These are phyloP conservation scores for Ganoderma sinense DNA, from an alignment of 1,284 basidiomycete species.

Conservation along the genomic window DNA sequence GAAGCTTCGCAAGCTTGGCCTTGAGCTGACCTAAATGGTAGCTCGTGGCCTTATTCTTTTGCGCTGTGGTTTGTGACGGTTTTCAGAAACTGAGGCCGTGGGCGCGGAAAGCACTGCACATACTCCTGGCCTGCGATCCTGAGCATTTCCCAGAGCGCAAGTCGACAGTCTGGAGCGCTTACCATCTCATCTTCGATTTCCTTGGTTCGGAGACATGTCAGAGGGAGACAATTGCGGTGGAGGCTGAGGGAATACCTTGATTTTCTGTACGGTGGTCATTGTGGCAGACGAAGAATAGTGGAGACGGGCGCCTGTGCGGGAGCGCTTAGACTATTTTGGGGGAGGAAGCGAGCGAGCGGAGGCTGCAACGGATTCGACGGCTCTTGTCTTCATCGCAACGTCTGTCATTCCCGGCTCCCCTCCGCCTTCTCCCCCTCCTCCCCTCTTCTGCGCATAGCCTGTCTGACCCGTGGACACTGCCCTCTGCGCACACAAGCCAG, in stretches of 20 bases:
- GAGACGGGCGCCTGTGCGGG: constrained; percentile 17
- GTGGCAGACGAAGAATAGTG: constrained; percentile 33
- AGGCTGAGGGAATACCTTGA: constrained; percentile 63
- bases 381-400: constrained; percentile 22
- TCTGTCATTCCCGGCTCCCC: constrained; percentile 4
- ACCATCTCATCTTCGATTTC: constrained; percentile 98
- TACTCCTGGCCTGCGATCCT: constrained; percentile 47
- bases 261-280: constrained; percentile 91
- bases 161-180: constrained; percentile 39
- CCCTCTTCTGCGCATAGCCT: constrained; percentile 10
- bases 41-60: constrained; percentile 97
- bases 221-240: constrained; percentile 4
- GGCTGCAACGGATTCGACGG: constrained; percentile 9
- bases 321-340: constrained; percentile 9
- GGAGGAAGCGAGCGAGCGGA: constrained; percentile 5
- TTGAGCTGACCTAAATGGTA: constrained; percentile 98
- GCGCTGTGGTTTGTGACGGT: constrained; percentile 54
- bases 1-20: constrained; percentile 97
- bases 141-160: constrained; percentile 18
- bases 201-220: constrained; percentile 44
- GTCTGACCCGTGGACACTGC: constrained; percentile 16
- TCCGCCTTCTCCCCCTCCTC: constrained; percentile 5
- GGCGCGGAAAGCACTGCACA: constrained; percentile 30
- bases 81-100: constrained; percentile 17
- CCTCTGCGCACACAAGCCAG: constrained; percentile 22